Percentiles rank a stretch among this genome's conserved stretches.
Evolutionary conservation across 2,329 filamentous ascomycete genomes (phyloP).

Genomic region (Phialocephala sp.): DNA sequence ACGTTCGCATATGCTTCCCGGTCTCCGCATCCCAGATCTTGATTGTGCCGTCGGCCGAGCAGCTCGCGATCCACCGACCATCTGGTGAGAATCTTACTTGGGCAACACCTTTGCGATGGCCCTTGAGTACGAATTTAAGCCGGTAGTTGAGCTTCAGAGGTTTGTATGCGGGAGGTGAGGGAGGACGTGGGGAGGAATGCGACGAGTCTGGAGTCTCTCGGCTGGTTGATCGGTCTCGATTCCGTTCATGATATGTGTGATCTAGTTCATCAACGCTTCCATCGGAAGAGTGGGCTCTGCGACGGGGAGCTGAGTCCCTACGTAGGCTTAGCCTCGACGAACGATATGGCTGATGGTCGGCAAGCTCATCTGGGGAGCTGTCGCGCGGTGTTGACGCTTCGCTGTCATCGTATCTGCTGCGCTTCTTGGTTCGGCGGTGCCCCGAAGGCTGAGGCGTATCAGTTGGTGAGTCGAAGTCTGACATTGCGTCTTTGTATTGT

Average conservation of each 20-base stretch:
- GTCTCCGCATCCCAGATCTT: constrained; percentile 88
- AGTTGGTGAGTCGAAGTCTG: constrained; percentile 37
- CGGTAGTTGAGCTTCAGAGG: constrained; percentile 47
- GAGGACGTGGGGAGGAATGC: constrained; percentile 33
- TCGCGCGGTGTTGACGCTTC: constrained; percentile 49
- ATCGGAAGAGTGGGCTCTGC: constrained; percentile 37
- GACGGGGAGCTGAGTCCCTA: constrained; percentile 31
- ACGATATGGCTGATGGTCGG: constrained; percentile 42
- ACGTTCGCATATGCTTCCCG: constrained; percentile 81
- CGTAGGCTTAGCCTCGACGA: constrained; percentile 41
- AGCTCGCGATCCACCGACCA: constrained; percentile 86
- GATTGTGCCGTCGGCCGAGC: constrained; percentile 86
- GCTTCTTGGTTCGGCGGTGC: constrained; percentile 34
- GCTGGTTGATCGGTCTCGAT: constrained; percentile 33
- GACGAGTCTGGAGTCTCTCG: constrained; percentile 35
- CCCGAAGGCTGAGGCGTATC: constrained; percentile 29
- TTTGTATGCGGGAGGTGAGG: constrained; percentile 33
- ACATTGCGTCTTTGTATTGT: constrained; percentile 29
- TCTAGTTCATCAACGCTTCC: constrained; percentile 40
- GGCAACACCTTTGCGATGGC: constrained; percentile 80
- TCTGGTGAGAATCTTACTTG: constrained; percentile 91
- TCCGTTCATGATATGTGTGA: constrained; percentile 36
- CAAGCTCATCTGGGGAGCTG: constrained; percentile 53
- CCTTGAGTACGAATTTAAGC: constrained; percentile 72
- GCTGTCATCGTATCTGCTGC: constrained; percentile 47